These are phyloP conservation scores for Leccinum fibrillosum DNA, from an alignment of 768 basidiomycete genomes.

Conservation along the genomic window DNA sequence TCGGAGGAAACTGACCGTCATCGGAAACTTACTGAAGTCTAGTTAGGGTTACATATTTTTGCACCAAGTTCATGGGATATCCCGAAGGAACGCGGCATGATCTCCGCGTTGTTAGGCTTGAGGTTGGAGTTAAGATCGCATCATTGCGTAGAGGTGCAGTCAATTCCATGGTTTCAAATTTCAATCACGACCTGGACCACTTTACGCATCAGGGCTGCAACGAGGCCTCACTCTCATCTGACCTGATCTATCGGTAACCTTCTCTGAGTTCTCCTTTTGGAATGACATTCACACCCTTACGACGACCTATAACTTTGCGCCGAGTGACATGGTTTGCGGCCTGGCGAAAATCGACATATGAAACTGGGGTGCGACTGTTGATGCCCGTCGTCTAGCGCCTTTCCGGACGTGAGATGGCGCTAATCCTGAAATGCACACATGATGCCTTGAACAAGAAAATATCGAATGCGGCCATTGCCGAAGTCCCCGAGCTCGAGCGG, in stretches of 20 bases:
- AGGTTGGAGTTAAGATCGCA: conserved; percentile 18
- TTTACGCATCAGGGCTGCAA: conserved; percentile 1
- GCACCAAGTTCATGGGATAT: conserved; percentile 29
- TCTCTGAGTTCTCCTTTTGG: conserved; percentile 1
- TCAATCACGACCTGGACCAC: background rate
- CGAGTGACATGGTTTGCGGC: background rate
- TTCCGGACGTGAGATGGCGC: background rate
- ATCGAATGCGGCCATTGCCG: conserved; percentile 11
- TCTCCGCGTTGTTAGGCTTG: conserved; percentile 30
- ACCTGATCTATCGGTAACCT: conserved; percentile 4
- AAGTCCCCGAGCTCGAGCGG: too few species aligned
- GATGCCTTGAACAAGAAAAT: conserved; percentile 23
- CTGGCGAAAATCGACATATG: conserved; percentile 2
- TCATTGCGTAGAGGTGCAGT: background rate
- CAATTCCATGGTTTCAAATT: conserved; percentile 2
- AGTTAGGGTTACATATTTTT: background rate
- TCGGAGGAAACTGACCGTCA: background rate
- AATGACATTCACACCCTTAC: too few species aligned
- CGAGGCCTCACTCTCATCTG: conserved; percentile 1
- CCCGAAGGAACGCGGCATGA: conserved; percentile 28
- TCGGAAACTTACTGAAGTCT: background rate
- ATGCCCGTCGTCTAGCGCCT: background rate
- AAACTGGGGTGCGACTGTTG: conserved; percentile 1
- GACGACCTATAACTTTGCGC: conserved; percentile 3
- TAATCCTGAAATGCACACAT: conserved; percentile 1